A percentile compares a stretch with the other conserved stretches of the same genome.
These are phyloP conservation scores for Apophysomyces ossiformis DNA, from an alignment of 371 early-diverging fungal genomes.

Conservation along the genomic window DNA sequence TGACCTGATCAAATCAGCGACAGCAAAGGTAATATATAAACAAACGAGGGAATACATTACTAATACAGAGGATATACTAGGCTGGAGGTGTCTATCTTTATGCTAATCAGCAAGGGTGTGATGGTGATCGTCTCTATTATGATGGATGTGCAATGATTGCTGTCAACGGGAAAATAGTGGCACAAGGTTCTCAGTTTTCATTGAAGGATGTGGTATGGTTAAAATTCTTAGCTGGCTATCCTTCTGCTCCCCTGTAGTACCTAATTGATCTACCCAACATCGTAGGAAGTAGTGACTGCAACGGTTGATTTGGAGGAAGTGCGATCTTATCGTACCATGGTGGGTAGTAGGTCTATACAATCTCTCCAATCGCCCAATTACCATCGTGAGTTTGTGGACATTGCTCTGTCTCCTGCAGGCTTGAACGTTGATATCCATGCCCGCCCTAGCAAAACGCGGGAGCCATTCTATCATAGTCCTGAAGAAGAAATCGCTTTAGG, in stretches of 20 bases:
- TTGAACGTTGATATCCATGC: slow-evolving; percentile 43
- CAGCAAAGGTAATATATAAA: slow-evolving; percentile 67
- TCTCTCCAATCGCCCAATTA: slow-evolving; percentile 68
- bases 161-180: slow-evolving; percentile 89
- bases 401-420: slow-evolving; percentile 57
- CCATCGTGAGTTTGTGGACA: slow-evolving; percentile 63
- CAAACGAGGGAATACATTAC: neutral
- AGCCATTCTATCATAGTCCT: slow-evolving; percentile 61
- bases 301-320: slow-evolving; percentile 92
- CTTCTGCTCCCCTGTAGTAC: slow-evolving; percentile 8
- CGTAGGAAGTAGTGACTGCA: slow-evolving; percentile 89
- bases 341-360: slow-evolving; percentile 82
- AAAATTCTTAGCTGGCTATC: neutral
- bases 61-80: slow-evolving; percentile 17
- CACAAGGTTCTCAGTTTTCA: slow-evolving; percentile 94
- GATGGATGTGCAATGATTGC: slow-evolving; percentile 94
- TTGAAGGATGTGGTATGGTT: slow-evolving; percentile 82
- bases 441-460: slow-evolving; percentile 33
- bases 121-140: slow-evolving; percentile 98
- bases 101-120: slow-evolving; percentile 97
- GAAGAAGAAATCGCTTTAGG: slow-evolving; percentile 90
- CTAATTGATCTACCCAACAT: neutral
- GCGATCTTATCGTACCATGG: slow-evolving; percentile 77
- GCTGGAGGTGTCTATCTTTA: slow-evolving; percentile 96
- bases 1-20: slow-evolving; percentile 89